These are phyloP conservation scores for Sporothrix humicola DNA, from an alignment of 2,329 filamentous ascomycete species.

Conservation along the genomic window DNA sequence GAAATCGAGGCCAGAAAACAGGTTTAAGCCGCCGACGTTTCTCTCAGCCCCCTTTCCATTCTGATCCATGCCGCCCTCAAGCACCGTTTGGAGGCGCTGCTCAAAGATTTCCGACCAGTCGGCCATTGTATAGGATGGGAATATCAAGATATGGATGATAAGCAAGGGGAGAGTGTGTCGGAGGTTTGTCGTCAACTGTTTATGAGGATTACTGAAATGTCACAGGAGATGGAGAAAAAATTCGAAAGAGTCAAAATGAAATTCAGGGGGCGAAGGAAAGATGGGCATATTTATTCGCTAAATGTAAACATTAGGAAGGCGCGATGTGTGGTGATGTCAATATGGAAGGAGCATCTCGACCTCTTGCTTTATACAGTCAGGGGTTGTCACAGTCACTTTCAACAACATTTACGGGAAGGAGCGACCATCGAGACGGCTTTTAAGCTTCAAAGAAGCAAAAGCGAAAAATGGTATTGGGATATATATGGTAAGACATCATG, in stretches of 20 bases:
- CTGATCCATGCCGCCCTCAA: conserved; percentile 1
- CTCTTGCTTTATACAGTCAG: neutral
- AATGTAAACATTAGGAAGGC: conserved; percentile 21
- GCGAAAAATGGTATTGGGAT: conserved; percentile 13
- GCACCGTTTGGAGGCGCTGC: conserved; percentile 35
- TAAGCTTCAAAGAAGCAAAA: neutral
- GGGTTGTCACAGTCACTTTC: neutral
- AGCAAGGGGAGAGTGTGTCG: neutral
- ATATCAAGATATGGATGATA: neutral
- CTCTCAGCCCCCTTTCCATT: neutral
- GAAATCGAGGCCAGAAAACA: neutral
- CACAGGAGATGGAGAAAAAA: too few relatives aligned
- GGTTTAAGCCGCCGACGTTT: too few relatives aligned
- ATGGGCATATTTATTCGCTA: too few relatives aligned
- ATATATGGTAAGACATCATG: conserved; percentile 8
- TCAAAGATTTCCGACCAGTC: conserved; percentile 38
- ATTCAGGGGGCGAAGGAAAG: neutral
- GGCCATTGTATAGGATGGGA: conserved; percentile 4
- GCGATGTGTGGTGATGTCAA: neutral
- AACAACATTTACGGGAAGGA: neutral
- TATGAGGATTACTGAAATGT: too few relatives aligned
- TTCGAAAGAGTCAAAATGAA: too few relatives aligned
- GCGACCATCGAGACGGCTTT: neutral
- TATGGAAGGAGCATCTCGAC: conserved; percentile 15
- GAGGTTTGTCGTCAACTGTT: too few relatives aligned